A percentile compares a stretch with the other conserved stretches of the same genome.
phyloP scores from a whole-genome alignment of 2,329 filamentous ascomycete species.

The Penicillium sp. region DNA sequence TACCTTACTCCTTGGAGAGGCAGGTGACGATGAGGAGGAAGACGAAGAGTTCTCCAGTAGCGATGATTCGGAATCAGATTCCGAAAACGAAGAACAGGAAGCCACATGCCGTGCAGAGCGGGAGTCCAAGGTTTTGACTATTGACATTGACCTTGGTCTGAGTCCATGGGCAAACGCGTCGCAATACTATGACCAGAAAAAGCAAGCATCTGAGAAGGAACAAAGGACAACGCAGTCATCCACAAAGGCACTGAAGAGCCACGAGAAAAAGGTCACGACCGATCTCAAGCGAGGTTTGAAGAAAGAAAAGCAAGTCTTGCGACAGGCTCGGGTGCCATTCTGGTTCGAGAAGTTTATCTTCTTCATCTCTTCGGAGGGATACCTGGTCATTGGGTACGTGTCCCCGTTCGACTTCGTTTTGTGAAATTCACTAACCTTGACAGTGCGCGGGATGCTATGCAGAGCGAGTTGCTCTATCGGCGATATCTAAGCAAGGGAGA shows the following conservation, averaged over 20 bases:
- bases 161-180: slow-evolving; percentile 87
- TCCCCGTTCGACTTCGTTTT: neutral
- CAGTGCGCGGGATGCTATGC: slow-evolving; percentile 76
- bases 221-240: slow-evolving; percentile 83
- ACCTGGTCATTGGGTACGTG: slow-evolving; percentile 72
- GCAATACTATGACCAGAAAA: slow-evolving; percentile 89
- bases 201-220: slow-evolving; percentile 78
- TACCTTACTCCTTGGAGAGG: slow-evolving; percentile 74
- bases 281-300: slow-evolving; percentile 86
- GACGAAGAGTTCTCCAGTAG: slow-evolving; percentile 64
- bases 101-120: slow-evolving; percentile 23
- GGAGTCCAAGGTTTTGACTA: slow-evolving; percentile 54
- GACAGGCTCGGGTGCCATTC: slow-evolving; percentile 76
- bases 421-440: slow-evolving; percentile 13
- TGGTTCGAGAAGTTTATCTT: slow-evolving; percentile 99
- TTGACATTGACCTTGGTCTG: slow-evolving; percentile 81
- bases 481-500: slow-evolving; percentile 85
- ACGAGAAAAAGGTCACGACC: slow-evolving; percentile 81
- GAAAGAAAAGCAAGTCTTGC: slow-evolving; percentile 83
- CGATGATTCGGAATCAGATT: slow-evolving; percentile 57
- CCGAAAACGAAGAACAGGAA: slow-evolving; percentile 33
- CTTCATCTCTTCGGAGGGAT: slow-evolving; percentile 94
- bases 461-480: slow-evolving; percentile 90
- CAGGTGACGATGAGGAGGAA: slow-evolving; percentile 61
- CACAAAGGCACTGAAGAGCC: slow-evolving; percentile 78